A percentile compares a stretch with the other conserved stretches of the same genome.
phyloP scores from a whole-genome alignment of 1,284 basidiomycete species.

The Sporisorium iseilematis-ciliati region DNA sequence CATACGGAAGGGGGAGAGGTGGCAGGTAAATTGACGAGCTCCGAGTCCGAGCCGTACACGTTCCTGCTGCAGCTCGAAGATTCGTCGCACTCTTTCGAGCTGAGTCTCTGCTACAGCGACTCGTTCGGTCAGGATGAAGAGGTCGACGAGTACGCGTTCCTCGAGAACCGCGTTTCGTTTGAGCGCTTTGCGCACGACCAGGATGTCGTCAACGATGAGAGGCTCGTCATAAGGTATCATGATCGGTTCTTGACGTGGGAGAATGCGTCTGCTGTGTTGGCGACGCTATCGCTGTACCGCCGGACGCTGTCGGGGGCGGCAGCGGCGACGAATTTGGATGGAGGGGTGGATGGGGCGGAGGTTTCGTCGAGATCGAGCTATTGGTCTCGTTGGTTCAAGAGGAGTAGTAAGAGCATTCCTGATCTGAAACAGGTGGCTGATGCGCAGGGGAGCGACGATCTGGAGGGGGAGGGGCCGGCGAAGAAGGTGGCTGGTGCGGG shows the following conservation, averaged over 20 bases:
- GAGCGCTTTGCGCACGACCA: constrained; percentile 72
- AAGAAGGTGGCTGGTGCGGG: constrained; percentile 1
- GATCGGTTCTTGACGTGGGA: constrained; percentile 73
- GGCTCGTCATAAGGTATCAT: constrained; percentile 72
- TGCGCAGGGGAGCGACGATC: constrained; percentile 10
- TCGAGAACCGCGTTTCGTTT: constrained; percentile 72
- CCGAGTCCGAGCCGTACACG: constrained; percentile 71
- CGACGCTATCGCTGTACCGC: constrained; percentile 70
- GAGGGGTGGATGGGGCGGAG: constrained; percentile 61
- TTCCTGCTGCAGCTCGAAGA: constrained; percentile 72
- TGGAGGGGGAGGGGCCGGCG: neutral
- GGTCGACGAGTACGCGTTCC: constrained; percentile 69
- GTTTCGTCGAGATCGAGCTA: constrained; percentile 37
- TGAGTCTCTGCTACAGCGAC: constrained; percentile 64
- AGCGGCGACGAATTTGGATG: constrained; percentile 20
- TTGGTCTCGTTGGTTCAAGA: constrained; percentile 66
- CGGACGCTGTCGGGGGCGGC: constrained; percentile 31
- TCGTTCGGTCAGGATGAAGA: constrained; percentile 53
- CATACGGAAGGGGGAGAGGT: constrained; percentile 27
- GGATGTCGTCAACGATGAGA: constrained; percentile 72
- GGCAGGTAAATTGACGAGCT: constrained; percentile 69
- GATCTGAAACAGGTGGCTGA: constrained; percentile 34
- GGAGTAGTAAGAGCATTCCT: constrained; percentile 50
- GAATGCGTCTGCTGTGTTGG: constrained; percentile 72
- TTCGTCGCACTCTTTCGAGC: constrained; percentile 72